These are phyloP conservation scores for Paracorniculantispora psalliotae DNA, from an alignment of 2,329 filamentous ascomycete genomes.

Conservation along the genomic window DNA sequence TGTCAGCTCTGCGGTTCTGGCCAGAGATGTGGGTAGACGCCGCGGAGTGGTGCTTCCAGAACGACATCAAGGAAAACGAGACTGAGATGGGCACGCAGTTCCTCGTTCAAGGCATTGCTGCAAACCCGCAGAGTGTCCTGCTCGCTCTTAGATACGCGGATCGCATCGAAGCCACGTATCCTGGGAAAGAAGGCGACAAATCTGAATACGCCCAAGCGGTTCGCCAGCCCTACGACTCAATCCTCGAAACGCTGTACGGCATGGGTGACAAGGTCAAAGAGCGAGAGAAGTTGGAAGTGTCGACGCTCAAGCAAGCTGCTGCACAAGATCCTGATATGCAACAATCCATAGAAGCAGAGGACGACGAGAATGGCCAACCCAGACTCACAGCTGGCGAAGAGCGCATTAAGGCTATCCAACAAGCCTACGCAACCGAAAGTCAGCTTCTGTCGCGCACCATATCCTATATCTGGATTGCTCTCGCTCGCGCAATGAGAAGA, in stretches of 20 bases:
- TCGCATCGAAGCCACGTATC: slow-evolving; percentile 72
- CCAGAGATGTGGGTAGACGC: slow-evolving; percentile 95
- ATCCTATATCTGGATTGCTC: slow-evolving; percentile 89
- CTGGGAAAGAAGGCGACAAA: slow-evolving; percentile 72
- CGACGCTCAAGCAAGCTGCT: slow-evolving; percentile 50
- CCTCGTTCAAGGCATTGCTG: slow-evolving; percentile 73
- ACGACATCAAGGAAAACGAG: slow-evolving; percentile 60
- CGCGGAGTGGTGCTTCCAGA: slow-evolving; percentile 84
- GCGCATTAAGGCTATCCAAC: slow-evolving; percentile 56
- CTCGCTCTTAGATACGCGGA: slow-evolving; percentile 87
- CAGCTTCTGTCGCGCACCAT: slow-evolving; percentile 77
- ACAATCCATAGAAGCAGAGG: slow-evolving; percentile 38
- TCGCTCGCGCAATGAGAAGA: slow-evolving; percentile 90
- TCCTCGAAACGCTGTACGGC: slow-evolving; percentile 83
- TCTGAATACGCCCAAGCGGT: slow-evolving; percentile 73
- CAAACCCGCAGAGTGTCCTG: slow-evolving; percentile 90
- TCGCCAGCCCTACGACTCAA: slow-evolving; percentile 75
- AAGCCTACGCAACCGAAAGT: slow-evolving; percentile 67
- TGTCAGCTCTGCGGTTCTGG: slow-evolving; percentile 92
- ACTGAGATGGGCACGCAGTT: slow-evolving; percentile 65
- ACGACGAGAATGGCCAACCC: slow-evolving; percentile 43
- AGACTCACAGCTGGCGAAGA: slow-evolving; percentile 58
- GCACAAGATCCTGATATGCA: slow-evolving; percentile 33
- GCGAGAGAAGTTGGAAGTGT: slow-evolving; percentile 54
- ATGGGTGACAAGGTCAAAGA: slow-evolving; percentile 70